Percentiles rank a stretch among this genome's conserved stretches.
Conservation (phyloP, 768 basidiomycete genomes). For the Leucosporidium scottii region DNA sequence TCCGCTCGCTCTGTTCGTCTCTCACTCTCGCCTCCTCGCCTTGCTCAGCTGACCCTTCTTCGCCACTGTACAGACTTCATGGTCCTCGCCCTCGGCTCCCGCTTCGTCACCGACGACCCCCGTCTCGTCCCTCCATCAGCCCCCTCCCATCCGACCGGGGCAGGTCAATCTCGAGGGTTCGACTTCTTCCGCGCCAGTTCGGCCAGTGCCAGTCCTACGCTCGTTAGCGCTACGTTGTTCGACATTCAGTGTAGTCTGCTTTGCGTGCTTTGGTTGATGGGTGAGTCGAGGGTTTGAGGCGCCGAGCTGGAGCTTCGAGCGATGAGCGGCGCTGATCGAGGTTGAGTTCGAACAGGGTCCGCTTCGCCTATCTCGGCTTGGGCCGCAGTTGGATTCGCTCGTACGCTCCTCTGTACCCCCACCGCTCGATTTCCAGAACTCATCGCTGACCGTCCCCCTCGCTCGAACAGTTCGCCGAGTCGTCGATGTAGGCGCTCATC, state of each 20-base stretch:
- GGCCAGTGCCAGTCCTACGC: not conserved
- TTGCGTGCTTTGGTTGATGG: not conserved
- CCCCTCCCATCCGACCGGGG: constrained; percentile 21
- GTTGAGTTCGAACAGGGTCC: too few relatives aligned
- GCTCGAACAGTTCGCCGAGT: not conserved
- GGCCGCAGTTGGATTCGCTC: too few relatives aligned
- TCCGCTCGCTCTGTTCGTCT: constrained; percentile 47
- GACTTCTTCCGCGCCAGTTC: not conserved
- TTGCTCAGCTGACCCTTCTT: too few relatives aligned
- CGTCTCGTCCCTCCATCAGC: constrained; percentile 42
- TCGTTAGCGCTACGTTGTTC: not conserved
- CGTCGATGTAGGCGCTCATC: not conserved
- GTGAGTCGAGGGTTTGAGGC: not conserved
- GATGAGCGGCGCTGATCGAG: too few relatives aligned
- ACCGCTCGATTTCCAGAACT: too few relatives aligned
- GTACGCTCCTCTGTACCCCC: too few relatives aligned
- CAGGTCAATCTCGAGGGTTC: constrained; percentile 38
- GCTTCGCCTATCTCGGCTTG: too few relatives aligned
- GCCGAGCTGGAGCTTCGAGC: too few relatives aligned
- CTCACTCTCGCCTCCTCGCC: too few relatives aligned
- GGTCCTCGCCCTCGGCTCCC: constrained; percentile 62
- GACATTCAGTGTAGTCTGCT: not conserved
- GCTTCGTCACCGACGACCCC: constrained; percentile 52
- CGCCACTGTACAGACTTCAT: constrained; percentile 48
- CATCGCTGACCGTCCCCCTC: not conserved